These are phyloP conservation scores for Wilhelminamyces savonicus DNA, from an alignment of 805 yeast species.

Conservation along the genomic window DNA sequence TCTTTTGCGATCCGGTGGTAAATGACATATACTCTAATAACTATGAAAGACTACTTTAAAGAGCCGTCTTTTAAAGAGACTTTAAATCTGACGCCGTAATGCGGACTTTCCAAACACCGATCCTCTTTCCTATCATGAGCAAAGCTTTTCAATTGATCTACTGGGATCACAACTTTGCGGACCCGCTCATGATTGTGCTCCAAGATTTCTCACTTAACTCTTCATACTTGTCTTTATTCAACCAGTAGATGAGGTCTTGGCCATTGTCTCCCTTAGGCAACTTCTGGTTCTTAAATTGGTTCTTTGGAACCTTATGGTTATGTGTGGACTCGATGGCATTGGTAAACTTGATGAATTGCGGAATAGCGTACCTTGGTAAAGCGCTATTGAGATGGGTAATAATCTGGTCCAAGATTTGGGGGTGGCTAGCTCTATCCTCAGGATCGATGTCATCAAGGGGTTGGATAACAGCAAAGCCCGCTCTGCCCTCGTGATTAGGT, in stretches of 20 bases:
- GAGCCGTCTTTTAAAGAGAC: no score
- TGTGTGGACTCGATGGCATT: conserved; percentile 57
- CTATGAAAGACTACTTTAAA: no score
- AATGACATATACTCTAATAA: no score
- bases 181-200: conserved; percentile 33
- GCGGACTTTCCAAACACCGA: no score
- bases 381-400: conserved; percentile 24
- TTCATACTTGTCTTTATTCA: conserved; percentile 51
- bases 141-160: no score
- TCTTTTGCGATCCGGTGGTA: no score
- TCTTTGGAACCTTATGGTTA: conserved; percentile 77
- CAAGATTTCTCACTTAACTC: conserved; percentile 54
- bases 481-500: conserved; percentile 89
- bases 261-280: conserved; percentile 63
- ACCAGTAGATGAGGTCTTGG: conserved; percentile 63
- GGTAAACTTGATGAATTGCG: conserved; percentile 67
- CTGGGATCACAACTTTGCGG: conserved; percentile 34
- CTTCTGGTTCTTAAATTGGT: conserved; percentile 57
- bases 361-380: conserved; percentile 82
- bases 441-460: conserved; percentile 30
- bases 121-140: no score
- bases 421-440: conserved; percentile 24
- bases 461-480: conserved; percentile 81
- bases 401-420: conserved; percentile 22
- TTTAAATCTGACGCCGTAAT: no score